These are phyloP conservation scores for Mortierella sp. DNA, from an alignment of 371 early-diverging fungal species.

Conservation along the genomic window DNA sequence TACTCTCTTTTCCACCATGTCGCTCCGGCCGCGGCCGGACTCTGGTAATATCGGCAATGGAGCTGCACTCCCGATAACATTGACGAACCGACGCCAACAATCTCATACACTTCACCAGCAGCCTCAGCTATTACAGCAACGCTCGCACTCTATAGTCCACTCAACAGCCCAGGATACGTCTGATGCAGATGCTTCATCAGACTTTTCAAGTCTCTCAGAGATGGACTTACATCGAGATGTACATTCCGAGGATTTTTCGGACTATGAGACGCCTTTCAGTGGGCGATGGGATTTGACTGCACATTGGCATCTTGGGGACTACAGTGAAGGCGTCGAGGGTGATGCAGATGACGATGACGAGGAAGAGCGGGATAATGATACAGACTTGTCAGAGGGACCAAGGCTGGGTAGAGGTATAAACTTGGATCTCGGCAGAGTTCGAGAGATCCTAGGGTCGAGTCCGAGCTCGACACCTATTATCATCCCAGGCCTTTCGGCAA, in stretches of 20 bases:
- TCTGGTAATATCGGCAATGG: neutral
- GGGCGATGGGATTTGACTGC: constrained; percentile 46
- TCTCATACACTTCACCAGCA: neutral
- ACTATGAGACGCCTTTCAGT: constrained; percentile 27
- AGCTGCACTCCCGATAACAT: no score
- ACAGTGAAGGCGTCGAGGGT: constrained; percentile 48
- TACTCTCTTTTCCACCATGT: neutral
- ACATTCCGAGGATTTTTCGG: constrained; percentile 17
- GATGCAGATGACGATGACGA: constrained; percentile 49
- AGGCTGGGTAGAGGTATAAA: constrained; percentile 8
- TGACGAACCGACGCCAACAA: neutral
- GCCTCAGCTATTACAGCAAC: constrained; percentile 2
- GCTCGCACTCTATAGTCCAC: neutral
- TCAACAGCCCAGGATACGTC: constrained; percentile 15
- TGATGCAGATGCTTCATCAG: constrained; percentile 35
- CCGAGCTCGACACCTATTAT: constrained; percentile 31
- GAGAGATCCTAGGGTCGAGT: constrained; percentile 34
- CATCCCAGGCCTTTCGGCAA: neutral
- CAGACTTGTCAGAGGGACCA: constrained; percentile 40
- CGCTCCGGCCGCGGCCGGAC: constrained; percentile 11
- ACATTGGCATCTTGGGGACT: constrained; percentile 42
- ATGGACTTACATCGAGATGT: constrained; percentile 15
- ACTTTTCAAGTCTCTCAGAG: constrained; percentile 31
- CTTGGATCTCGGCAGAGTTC: constrained; percentile 32
- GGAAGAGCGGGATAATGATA: constrained; percentile 34